These are phyloP conservation scores for Herpetomonas muscarum DNA, from an alignment of 208 protist species.

Conservation along the genomic window DNA sequence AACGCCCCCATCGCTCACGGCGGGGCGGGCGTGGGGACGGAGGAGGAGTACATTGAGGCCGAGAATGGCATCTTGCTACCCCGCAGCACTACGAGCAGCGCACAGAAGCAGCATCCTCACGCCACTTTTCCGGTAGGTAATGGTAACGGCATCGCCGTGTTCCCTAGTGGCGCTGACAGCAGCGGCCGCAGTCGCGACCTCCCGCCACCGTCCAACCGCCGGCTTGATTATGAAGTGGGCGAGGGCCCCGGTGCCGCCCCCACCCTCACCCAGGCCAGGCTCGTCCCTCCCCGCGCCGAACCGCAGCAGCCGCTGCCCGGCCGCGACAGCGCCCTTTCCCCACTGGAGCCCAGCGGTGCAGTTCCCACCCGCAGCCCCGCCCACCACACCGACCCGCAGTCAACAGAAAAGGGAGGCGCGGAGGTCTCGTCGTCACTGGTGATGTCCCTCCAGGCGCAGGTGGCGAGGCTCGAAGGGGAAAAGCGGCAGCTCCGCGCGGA, in stretches of 20 bases:
- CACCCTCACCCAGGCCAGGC: too few relatives aligned
- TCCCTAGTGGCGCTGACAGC: not conserved
- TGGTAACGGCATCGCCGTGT: not conserved
- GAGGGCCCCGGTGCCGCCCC: too few relatives aligned
- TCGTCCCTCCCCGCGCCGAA: too few relatives aligned
- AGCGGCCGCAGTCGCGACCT: not conserved
- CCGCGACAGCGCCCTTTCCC: too few relatives aligned
- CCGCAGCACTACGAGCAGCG: not conserved
- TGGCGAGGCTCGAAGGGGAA: slow-evolving; percentile 18
- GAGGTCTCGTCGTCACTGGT: slow-evolving; percentile 1
- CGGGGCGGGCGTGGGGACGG: not conserved
- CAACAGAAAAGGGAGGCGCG: not conserved
- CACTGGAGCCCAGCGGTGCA: not conserved
- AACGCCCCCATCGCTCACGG: not conserved
- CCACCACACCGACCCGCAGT: not conserved
- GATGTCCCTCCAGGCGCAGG: slow-evolving; percentile 11
- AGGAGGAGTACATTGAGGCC: not conserved
- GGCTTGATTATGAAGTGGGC: too few relatives aligned
- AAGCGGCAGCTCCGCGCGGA: slow-evolving; percentile 25
- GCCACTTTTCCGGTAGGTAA: not conserved
- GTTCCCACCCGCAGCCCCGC: not conserved
- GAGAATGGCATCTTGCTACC: not conserved
- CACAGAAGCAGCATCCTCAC: not conserved
- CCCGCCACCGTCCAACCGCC: too few relatives aligned
- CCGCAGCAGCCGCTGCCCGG: too few relatives aligned